Evolutionary conservation across 192 early-diverging fungal genomes (phyloP), one percentile per base, ranked within the genome.

Genomic region (Backusella sp.): DNA sequence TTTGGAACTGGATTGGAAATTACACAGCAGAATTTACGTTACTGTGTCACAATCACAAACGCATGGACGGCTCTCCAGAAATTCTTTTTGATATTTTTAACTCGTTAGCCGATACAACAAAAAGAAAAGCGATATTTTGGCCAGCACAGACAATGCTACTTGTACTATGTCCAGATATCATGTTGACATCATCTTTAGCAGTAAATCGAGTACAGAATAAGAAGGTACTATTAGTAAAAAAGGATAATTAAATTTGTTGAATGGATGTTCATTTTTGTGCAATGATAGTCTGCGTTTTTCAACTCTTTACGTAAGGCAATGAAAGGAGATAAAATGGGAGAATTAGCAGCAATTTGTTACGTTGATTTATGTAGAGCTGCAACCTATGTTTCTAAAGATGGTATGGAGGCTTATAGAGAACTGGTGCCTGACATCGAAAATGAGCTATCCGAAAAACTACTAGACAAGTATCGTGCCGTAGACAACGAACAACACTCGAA

Each of bases 1-100:
- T 98, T 74, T 97, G 95, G 96, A 93, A 94, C 82, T 98, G 95
- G 90, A 96, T 98, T 56, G 90, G 93, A 68, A 86, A 89, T 23
- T 96, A 94, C 75, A 90, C 93, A 0, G 82, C 85, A 11, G 95
- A 96, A 65, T 96, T 94, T 75, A 86, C 90, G 30, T 84, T 85
- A 62, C 82, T 96, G 44, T 91, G 91, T 79, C 86, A 88, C 65
- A 85, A 73, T 4, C 80, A 85, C 46, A 84, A 80, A 73, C 82
- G 88, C 3, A 82, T 90, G 69, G 89, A 88, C 26, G 90, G 91
- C 36, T 82, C 84, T n/a, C 91, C 94, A 6, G 93, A 95, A 59
- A 80, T 87, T 34, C 84, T 95, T 12, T 95, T 95, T 76, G 90
- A 93, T 72, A 89, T 88, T 35, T 89, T 92, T 42, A 77, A 78